Evolutionary conservation across 306 rosid genomes (phyloP), one percentile per base, ranked within the genome.

Genomic region (Phaseolus lunatus): DNA sequence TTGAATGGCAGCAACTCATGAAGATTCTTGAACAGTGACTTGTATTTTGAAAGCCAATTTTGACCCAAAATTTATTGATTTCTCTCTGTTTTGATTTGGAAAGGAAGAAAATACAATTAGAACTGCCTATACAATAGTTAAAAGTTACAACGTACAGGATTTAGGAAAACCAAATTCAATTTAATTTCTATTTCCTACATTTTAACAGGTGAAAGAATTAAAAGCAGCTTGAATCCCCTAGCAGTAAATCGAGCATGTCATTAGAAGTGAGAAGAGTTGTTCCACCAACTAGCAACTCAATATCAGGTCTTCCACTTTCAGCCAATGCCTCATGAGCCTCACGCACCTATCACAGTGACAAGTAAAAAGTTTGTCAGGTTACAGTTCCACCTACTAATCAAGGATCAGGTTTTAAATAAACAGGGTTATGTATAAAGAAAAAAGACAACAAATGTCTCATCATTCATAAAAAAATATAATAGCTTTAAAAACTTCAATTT

Each of bases 201-300:
- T 29, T 22, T 41, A 18, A 73, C 33, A 44, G 58, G 15, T 47
- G 68, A 78, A 70, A 53, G 53, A 68, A 81, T 87, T 82, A 84
- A 71, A 86, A 44, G 68, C 77, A 88, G 77, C 96, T 86, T 10
- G 82, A 92, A 49, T 88, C 82, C 45, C 97, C 96, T 41, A 89
- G 65, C 61, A 94, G 77, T 53, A 90, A 82, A 80, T 89, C 89
- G 23, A 90, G 92, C 97, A 92, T 88, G 83, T 88, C 86, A 72
- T 89, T 78, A 0, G 97, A 94, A 73, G 97, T 85, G 58, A 90
- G 86, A 45, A 92, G 87, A 62, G 92, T 89, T 68, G 97, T 92
- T 89, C 98, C 98, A 33, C 98, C 96, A 47, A 94, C 44, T 77
- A 94, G 80, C 84, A 94, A 78, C 87, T 94, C 97, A 15, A 90